These are phyloP conservation scores for Flaveria sonorensis DNA, from an alignment of 129 eudicot species.

Conservation along the genomic window DNA sequence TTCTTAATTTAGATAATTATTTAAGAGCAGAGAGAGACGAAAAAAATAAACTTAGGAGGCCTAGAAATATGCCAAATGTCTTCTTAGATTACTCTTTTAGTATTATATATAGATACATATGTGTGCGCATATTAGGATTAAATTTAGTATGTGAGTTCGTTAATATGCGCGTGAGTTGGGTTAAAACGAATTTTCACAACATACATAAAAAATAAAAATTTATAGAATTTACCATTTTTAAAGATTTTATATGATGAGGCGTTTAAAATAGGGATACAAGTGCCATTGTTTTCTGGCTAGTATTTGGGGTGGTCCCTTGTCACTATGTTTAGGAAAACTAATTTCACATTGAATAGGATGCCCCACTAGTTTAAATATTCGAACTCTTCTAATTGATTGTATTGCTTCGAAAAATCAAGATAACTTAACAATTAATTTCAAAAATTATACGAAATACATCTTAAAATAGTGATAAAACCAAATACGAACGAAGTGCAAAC, in stretches of 20 bases:
- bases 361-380: neutral
- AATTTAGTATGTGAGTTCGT: too few species aligned
- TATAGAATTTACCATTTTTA: neutral
- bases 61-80: too few species aligned
- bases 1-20: too few species aligned
- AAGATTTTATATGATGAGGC: neutral
- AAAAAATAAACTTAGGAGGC: too few species aligned
- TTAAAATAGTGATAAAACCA: neutral
- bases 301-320: conserved; percentile 22
- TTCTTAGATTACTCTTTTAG: too few species aligned
- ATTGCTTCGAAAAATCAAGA: neutral
- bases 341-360: neutral
- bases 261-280: neutral
- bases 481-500: neutral
- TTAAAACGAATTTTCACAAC: neutral
- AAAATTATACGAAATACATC: neutral
- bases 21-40: too few species aligned
- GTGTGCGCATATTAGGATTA: too few species aligned
- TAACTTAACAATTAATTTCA: neutral
- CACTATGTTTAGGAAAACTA: neutral
- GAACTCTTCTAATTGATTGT: neutral
- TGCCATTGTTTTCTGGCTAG: conserved; percentile 5
- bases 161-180: too few species aligned
- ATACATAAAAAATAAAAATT: neutral
- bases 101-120: too few species aligned